These are phyloP conservation scores for Lentinula boryana DNA, from an alignment of 768 basidiomycete genomes.

Conservation along the genomic window DNA sequence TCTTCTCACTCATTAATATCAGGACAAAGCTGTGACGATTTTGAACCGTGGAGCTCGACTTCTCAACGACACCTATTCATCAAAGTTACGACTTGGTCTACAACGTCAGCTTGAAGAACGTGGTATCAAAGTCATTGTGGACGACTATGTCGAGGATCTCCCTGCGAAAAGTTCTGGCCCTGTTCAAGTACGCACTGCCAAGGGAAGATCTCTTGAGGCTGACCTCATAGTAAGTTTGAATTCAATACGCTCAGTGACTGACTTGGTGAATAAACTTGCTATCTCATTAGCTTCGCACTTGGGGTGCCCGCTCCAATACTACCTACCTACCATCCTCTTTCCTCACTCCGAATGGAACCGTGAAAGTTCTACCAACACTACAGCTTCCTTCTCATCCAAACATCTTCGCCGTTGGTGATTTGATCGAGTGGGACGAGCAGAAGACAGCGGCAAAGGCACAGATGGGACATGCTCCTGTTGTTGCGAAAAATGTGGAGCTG, in stretches of 20 bases:
- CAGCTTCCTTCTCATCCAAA: conserved; percentile 44
- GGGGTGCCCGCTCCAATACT: conserved; percentile 25
- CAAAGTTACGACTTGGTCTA: conserved; percentile 33
- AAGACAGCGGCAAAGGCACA: conserved; percentile 46
- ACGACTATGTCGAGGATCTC: conserved; percentile 33
- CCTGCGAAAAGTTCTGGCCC: conserved; percentile 25
- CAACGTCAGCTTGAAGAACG: conserved; percentile 24
- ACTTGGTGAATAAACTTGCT: conserved; percentile 5
- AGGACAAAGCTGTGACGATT: conserved; percentile 27
- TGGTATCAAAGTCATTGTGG: conserved; percentile 28
- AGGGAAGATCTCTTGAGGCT: conserved; percentile 26
- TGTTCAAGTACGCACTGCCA: conserved; percentile 34
- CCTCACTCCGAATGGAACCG: conserved; percentile 24
- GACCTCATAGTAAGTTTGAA: conserved; percentile 38
- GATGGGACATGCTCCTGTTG: conserved; percentile 37
- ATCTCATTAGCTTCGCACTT: conserved; percentile 12
- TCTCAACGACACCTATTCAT: conserved; percentile 37
- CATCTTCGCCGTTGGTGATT: conserved; percentile 64
- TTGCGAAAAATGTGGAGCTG: conserved; percentile 43
- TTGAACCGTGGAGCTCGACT: conserved; percentile 36
- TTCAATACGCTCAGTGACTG: conserved; percentile 27
- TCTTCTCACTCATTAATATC: no score
- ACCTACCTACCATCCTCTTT: conserved; percentile 20
- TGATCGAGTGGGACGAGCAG: conserved; percentile 58
- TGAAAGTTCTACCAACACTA: conserved; percentile 52